Evolutionary conservation across 169 alveolate genomes (phyloP).

Genomic region (Cryptosporidium meleagridis): DNA sequence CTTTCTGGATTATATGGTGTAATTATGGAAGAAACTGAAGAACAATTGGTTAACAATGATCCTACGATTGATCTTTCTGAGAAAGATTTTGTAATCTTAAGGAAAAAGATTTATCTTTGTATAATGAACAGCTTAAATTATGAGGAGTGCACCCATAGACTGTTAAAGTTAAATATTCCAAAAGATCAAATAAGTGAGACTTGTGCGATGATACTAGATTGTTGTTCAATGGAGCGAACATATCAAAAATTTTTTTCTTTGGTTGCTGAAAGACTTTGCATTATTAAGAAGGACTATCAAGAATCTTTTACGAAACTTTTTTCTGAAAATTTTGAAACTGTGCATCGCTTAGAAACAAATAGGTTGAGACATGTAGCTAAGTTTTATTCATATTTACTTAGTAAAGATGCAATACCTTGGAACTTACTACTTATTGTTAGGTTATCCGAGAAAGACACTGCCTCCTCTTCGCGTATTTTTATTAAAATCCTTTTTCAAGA

Average conservation of each 20-base stretch:
- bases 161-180: slow-evolving; percentile 93
- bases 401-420: slow-evolving; percentile 92
- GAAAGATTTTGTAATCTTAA: slow-evolving; percentile 92
- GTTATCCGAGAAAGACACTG: slow-evolving; percentile 96
- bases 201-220: slow-evolving; percentile 96
- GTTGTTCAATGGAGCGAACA: slow-evolving; percentile 99
- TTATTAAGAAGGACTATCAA: slow-evolving; percentile 90
- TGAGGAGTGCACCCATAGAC: slow-evolving; percentile 98
- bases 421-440: slow-evolving; percentile 88
- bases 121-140: slow-evolving; percentile 96
- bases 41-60: slow-evolving; percentile 45
- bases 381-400: slow-evolving; percentile 96
- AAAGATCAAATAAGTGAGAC: slow-evolving; percentile 84
- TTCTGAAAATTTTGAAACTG: slow-evolving; percentile 83
- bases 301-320: slow-evolving; percentile 91
- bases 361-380: slow-evolving; percentile 96
- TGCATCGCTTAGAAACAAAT: slow-evolving; percentile 96
- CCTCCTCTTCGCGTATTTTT: slow-evolving; percentile 96
- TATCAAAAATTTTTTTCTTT: slow-evolving; percentile 95
- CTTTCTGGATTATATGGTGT: slow-evolving; percentile 86
- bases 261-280: slow-evolving; percentile 95
- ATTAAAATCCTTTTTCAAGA: slow-evolving; percentile 95
- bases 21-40: slow-evolving; percentile 81
- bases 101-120: slow-evolving; percentile 95
- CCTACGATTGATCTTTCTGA: slow-evolving; percentile 91